A percentile compares a stretch with the other conserved stretches of the same genome.
Evolutionary conservation across 1,284 basidiomycete species (phyloP).

Genomic region (Ustanciosporium gigantosporum): DNA sequence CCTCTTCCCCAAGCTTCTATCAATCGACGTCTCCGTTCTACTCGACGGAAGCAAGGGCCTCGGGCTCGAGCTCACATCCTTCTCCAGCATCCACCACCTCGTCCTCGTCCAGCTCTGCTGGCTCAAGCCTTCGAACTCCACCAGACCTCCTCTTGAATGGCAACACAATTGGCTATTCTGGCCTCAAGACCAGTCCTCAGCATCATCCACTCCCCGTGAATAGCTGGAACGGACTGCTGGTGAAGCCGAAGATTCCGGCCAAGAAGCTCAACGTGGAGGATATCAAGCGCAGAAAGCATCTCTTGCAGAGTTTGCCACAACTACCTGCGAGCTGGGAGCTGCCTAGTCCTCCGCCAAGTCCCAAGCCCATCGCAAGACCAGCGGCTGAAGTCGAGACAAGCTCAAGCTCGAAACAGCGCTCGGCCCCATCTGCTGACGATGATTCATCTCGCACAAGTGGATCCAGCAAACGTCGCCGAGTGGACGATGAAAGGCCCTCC

Average conservation of each 20-base stretch:
- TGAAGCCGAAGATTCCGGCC: slow-evolving; percentile 3
- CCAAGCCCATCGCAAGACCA: slow-evolving; percentile 1
- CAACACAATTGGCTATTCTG: slow-evolving; percentile 4
- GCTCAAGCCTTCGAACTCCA: slow-evolving; percentile 36
- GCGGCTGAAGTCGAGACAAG: not conserved
- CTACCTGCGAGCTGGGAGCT: not conserved
- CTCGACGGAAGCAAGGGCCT: not conserved
- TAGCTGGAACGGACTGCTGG: slow-evolving; percentile 18
- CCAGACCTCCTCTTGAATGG: slow-evolving; percentile 47
- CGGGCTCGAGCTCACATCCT: slow-evolving; percentile 12
- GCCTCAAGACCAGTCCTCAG: slow-evolving; percentile 1
- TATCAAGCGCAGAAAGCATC: slow-evolving; percentile 8
- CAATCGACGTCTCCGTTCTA: not conserved
- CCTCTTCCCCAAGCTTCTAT: not conserved
- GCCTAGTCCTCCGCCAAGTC: slow-evolving; percentile 25
- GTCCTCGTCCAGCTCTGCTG: slow-evolving; percentile 3
- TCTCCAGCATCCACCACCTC: slow-evolving; percentile 11
- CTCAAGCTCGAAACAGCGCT: not conserved
- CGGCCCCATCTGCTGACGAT: too few species aligned
- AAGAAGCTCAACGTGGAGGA: slow-evolving; percentile 3
- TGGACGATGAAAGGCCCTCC: not conserved
- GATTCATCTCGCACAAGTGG: not conserved
- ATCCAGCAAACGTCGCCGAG: not conserved
- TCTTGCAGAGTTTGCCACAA: slow-evolving; percentile 1
- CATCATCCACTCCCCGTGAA: slow-evolving; percentile 10